These are phyloP conservation scores for Blastobotrys serpentis DNA, from an alignment of 1,139 yeast species.

Conservation along the genomic window DNA sequence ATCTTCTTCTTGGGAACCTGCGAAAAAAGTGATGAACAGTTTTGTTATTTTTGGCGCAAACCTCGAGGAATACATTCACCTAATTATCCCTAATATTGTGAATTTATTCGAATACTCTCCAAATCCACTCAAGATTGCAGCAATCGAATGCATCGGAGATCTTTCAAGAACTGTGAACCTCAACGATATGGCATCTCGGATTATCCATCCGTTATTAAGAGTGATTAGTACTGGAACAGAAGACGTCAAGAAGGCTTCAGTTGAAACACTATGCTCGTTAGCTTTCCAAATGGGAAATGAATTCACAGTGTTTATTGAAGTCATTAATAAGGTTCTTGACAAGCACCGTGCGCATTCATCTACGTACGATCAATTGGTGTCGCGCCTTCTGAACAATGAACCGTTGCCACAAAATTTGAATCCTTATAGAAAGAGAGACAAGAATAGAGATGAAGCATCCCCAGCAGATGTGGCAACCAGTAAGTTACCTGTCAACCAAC, in stretches of 20 bases:
- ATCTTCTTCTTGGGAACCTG: conserved; percentile 55
- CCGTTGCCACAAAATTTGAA: conserved; percentile 78
- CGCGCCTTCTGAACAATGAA: conserved; percentile 79
- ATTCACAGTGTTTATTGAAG: conserved; percentile 83
- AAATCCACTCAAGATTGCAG: conserved; percentile 59
- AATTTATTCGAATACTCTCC: conserved; percentile 73
- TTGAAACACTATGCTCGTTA: conserved; percentile 79
- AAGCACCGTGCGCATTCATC: conserved; percentile 67
- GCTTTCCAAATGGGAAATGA: conserved; percentile 81
- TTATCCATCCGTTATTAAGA: conserved; percentile 81
- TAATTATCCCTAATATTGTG: conserved; percentile 81
- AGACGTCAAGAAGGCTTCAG: conserved; percentile 62
- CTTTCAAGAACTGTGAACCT: conserved; percentile 70
- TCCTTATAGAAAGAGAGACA: conserved; percentile 45
- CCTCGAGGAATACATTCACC: conserved; percentile 83
- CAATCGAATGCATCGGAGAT: conserved; percentile 83
- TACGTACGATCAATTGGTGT: conserved; percentile 76
- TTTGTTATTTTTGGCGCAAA: conserved; percentile 88
- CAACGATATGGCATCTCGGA: conserved; percentile 86
- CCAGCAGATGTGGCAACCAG: conserved; percentile 70
- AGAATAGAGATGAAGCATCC: conserved; percentile 53
- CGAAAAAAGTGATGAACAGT: conserved; percentile 76
- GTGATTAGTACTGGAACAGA: conserved; percentile 55
- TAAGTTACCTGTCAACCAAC: conserved; percentile 78
- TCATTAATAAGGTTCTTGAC: conserved; percentile 68